Evolutionary conservation across 306 rosid species (phyloP).

Genomic region (Castanea crenata): DNA sequence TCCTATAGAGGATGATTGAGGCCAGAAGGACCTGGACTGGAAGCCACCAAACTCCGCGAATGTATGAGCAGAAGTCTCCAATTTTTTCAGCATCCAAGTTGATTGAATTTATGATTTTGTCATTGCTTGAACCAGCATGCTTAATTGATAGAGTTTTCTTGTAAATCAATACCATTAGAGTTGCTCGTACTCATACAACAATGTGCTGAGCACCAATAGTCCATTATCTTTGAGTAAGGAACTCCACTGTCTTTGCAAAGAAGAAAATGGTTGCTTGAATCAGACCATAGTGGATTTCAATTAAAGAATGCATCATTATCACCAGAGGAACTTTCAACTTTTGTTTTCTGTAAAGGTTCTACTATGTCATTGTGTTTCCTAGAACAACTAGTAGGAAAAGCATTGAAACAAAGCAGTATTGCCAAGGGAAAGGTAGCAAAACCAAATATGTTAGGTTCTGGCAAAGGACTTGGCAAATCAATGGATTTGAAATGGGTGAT

Average conservation of each 20-base stretch:
- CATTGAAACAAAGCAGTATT: constrained; percentile 45
- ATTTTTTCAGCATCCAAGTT: too few relatives aligned
- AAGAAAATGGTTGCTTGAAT: constrained; percentile 63
- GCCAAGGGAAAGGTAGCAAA: constrained; percentile 52
- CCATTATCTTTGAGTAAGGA: constrained; percentile 57
- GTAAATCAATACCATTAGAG: constrained; percentile 47
- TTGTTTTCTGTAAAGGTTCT: constrained; percentile 40
- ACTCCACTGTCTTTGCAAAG: too few relatives aligned
- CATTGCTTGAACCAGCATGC: too few relatives aligned
- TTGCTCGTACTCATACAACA: constrained; percentile 64
- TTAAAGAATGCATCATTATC: constrained; percentile 28
- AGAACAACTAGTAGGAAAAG: not conserved
- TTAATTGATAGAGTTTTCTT: too few relatives aligned
- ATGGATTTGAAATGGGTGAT: constrained; percentile 22
- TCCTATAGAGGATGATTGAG: too few relatives aligned
- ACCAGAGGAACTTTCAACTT: constrained; percentile 16
- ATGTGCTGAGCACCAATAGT: constrained; percentile 75
- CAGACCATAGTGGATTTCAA: constrained; percentile 48
- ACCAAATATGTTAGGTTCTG: constrained; percentile 36
- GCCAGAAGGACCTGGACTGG: too few relatives aligned
- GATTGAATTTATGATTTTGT: too few relatives aligned
- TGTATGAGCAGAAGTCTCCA: too few relatives aligned
- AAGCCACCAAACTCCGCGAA: too few relatives aligned
- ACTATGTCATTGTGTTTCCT: constrained; percentile 30
- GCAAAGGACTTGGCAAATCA: constrained; percentile 16